Conservation (phyloP, 176 grass and related monocot genomes). For the Phyllostachys edulis region DNA sequence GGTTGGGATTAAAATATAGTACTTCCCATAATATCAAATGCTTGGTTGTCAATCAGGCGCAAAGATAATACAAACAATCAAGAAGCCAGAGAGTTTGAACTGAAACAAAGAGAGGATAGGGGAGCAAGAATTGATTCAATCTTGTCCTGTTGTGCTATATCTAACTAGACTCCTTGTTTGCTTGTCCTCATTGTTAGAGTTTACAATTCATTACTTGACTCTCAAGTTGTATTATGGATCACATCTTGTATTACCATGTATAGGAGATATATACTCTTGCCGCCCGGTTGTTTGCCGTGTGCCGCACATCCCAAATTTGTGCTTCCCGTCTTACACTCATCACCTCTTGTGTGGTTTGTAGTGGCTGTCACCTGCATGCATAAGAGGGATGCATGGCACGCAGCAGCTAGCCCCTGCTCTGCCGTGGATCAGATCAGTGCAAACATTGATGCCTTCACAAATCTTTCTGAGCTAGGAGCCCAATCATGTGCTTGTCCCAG, state of each 20-base stretch:
- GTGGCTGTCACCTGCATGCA: constrained; percentile 51
- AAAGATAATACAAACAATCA: constrained; percentile 25
- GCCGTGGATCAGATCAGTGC: constrained; percentile 48
- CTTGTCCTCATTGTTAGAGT: constrained; percentile 6
- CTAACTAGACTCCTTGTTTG: constrained; percentile 42
- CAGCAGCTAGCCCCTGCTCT: background rate
- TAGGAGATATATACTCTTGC: too few relatives aligned
- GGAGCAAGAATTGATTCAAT: constrained; percentile 6
- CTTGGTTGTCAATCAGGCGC: constrained; percentile 23
- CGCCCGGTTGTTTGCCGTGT: too few relatives aligned
- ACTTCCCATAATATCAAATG: constrained; percentile 19
- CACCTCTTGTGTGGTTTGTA: constrained; percentile 26
- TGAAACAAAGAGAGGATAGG: background rate
- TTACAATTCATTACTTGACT: too few relatives aligned
- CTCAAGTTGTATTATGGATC: too few relatives aligned
- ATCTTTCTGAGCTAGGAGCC: constrained; percentile 40
- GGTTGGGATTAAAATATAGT: constrained; percentile 1
- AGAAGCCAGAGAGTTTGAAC: background rate
- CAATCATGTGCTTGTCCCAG: constrained; percentile 44
- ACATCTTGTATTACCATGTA: too few relatives aligned
- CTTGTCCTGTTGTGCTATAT: constrained; percentile 32
- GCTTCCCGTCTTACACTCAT: background rate
- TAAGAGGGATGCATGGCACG: constrained; percentile 28
- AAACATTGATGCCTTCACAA: constrained; percentile 47
- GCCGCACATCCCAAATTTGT: too few relatives aligned